Base-by-base conservation (phyloP, 352 stramenopile species). In the Globisporangium abappressorium region DNA sequence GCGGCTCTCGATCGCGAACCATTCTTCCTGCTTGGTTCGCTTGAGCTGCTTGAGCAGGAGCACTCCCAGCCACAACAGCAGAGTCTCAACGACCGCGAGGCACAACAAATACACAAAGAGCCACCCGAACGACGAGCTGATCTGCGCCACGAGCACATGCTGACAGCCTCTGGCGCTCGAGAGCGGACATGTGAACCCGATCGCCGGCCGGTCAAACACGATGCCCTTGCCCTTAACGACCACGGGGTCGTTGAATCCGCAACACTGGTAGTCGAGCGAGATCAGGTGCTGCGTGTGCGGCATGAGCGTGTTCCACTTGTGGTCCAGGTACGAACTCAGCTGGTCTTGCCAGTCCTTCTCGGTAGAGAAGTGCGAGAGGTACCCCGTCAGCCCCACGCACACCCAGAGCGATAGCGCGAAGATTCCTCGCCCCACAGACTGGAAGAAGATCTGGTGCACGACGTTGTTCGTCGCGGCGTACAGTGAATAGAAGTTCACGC, bases 201-300 rank as follows among this genome's bases (percentile, higher is more conserved):
- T 46, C 1, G 78, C 70, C 8, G 79, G 70, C 1, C 79, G 78
- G 30, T 88, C 81, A 30, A 84, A 90, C 20, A 83, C 65, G 11
- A 88, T 51, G 7, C 70, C 73, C 57, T 73, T 55, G 8, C 70
- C 70, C 8, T 65, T 64, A 1, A 84, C 49, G 2, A 84, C 53
- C 14, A 76, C 36, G 5, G 81, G 79, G 20, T 87, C 76, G 47
- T 85, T 76, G 43, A 85, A 90, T 8, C 81, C 81, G 51, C 79
- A 90, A 57, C 81, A 88, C 5, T 67, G 61, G 46, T 81, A 84
- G 30, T 84, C 73, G 4, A 90, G 57, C 22, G 76, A 73, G 51
- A 85, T 73, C 4, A 65, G 36, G 36, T 83, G 70, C 38, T 87
- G 75, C 6, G n/a, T 70, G 4, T 63, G 54, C 1, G 76, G 59